These are phyloP conservation scores for Barbarea vulgaris DNA, from an alignment of 345 rosid species.

Conservation along the genomic window DNA sequence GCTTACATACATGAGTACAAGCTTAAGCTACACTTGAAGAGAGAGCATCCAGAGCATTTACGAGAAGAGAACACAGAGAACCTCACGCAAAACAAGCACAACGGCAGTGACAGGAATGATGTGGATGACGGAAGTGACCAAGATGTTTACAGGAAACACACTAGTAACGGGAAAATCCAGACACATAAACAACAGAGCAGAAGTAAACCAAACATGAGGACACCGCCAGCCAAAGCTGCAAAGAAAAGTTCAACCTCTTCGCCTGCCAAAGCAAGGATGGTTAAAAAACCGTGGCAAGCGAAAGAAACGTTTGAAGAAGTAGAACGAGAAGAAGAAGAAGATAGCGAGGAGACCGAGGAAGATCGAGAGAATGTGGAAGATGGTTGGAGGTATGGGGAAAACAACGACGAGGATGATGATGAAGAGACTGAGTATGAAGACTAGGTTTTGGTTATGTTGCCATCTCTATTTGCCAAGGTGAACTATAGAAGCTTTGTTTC, in stretches of 20 bases:
- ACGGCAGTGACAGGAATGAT: constrained; percentile 53
- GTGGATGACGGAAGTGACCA: constrained; percentile 89
- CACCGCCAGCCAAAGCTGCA: constrained; percentile 63
- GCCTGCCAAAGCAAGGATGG: constrained; percentile 49
- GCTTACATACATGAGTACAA: constrained; percentile 97
- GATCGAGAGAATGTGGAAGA: constrained; percentile 82
- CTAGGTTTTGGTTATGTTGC: constrained; percentile 34
- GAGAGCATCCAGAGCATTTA: constrained; percentile 89
- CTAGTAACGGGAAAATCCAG: constrained; percentile 56
- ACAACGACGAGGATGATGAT: constrained; percentile 72
- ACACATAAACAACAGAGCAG: constrained; percentile 60
- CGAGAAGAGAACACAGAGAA: constrained; percentile 69
- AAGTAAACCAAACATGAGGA: constrained; percentile 62
- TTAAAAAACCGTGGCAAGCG: constrained; percentile 63
- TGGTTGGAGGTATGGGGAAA: constrained; percentile 76
- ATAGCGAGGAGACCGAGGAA: constrained; percentile 88
- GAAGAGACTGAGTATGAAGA: constrained; percentile 97
- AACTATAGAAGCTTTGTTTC: constrained; percentile 5
- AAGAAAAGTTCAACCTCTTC: constrained; percentile 68
- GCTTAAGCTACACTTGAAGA: constrained; percentile 90
- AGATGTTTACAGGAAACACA: constrained; percentile 66
- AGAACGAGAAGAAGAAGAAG: constrained; percentile 70
- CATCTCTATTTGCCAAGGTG: constrained; percentile 5
- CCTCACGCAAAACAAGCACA: constrained; percentile 42
- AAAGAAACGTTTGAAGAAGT: constrained; percentile 78